These are phyloP conservation scores for Eucalyptus viminalis DNA, from an alignment of 345 rosid species.

Conservation along the genomic window DNA sequence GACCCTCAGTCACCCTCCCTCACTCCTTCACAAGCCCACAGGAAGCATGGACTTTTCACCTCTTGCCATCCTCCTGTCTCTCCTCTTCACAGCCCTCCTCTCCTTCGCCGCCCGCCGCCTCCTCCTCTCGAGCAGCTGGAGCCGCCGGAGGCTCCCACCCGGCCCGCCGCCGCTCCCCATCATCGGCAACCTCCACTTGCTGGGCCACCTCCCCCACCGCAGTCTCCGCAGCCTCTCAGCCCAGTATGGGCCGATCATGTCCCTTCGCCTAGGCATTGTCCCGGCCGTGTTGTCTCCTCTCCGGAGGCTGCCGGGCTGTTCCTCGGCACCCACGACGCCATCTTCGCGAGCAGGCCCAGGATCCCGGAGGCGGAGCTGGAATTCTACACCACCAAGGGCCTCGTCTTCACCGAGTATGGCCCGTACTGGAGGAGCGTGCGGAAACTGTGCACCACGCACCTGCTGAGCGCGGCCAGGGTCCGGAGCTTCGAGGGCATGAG, in stretches of 20 bases:
- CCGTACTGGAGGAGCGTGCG: constrained; percentile 10
- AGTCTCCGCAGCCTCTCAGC: constrained; percentile 4
- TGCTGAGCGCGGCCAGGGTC: constrained; percentile 4
- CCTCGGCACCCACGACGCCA: constrained; percentile 14
- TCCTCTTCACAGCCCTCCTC: neutral
- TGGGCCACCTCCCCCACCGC: constrained; percentile 24
- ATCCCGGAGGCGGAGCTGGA: neutral
- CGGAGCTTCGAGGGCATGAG: neutral
- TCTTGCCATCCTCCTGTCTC: neutral
- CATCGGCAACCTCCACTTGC: constrained; percentile 21
- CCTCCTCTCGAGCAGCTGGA: neutral
- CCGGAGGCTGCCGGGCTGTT: constrained; percentile 22
- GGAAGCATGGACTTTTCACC: neutral
- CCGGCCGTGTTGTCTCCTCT: constrained; percentile 32
- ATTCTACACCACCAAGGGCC: neutral
- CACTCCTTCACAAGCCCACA: neutral
- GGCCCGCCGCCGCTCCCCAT: neutral
- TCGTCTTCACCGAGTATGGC: constrained; percentile 5
- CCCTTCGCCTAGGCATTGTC: constrained; percentile 18
- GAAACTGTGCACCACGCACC: constrained; percentile 5
- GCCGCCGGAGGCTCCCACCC: neutral
- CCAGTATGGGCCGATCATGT: constrained; percentile 35
- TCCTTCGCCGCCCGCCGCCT: neutral
- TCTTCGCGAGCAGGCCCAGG: constrained; percentile 23
- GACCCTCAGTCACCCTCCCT: neutral